A percentile compares a stretch with the other conserved stretches of the same genome.
These are phyloP conservation scores for Globisporangium cystogenes DNA, from an alignment of 352 stramenopile species.

Conservation along the genomic window DNA sequence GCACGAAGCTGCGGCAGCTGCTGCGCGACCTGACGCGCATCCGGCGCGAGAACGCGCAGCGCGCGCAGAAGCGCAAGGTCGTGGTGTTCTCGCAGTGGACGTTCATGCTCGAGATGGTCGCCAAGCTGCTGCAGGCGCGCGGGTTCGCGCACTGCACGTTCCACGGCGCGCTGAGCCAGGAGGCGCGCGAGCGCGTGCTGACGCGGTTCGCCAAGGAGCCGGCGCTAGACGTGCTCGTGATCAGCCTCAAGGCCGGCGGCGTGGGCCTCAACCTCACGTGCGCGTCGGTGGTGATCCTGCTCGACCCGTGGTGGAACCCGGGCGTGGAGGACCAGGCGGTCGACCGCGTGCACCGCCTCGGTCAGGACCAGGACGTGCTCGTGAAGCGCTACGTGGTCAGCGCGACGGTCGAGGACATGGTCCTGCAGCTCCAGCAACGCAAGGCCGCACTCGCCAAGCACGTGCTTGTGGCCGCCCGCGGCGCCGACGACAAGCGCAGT, in stretches of 20 bases:
- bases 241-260: constrained; percentile 87
- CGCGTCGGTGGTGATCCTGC: constrained; percentile 84
- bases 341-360: constrained; percentile 88
- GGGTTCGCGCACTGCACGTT: constrained; percentile 60
- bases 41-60: constrained; percentile 38
- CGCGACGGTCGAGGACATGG: constrained; percentile 90
- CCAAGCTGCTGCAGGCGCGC: constrained; percentile 38
- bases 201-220: constrained; percentile 52
- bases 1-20: constrained; percentile 64
- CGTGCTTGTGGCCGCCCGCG: constrained; percentile 61
- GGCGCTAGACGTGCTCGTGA: constrained; percentile 68
- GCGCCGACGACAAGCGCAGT: constrained; percentile 26
- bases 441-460: constrained; percentile 86
- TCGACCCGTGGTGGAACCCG: constrained; percentile 94
- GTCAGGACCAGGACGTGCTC: constrained; percentile 75
- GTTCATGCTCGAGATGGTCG: constrained; percentile 84
- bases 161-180: constrained; percentile 66
- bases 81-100: constrained; percentile 91
- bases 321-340: constrained; percentile 93
- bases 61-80: constrained; percentile 59
- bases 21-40: constrained; percentile 58
- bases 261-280: constrained; percentile 90
- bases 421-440: constrained; percentile 85
- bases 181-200: constrained; percentile 67
- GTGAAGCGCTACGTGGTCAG: constrained; percentile 89